phyloP scores from a whole-genome alignment of 2,329 filamentous ascomycete species.

The Podosphaera xanthii region DNA sequence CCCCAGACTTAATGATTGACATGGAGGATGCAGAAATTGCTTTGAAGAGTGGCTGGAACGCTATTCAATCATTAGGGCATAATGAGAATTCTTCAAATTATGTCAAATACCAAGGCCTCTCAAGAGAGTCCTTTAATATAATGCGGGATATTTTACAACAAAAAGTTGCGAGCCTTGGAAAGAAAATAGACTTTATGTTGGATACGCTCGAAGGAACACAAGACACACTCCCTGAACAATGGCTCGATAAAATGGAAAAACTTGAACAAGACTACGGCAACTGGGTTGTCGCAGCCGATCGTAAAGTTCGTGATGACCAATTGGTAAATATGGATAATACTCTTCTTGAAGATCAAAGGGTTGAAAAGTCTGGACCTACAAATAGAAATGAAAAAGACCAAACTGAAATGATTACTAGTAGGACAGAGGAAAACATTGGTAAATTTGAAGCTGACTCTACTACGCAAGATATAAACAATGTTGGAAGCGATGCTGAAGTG shows the following conservation, averaged over 20 bases:
- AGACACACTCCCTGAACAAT: slow-evolving; percentile 65
- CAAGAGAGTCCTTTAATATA: slow-evolving; percentile 16
- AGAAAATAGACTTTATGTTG: slow-evolving; percentile 60
- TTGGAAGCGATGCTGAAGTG: no score
- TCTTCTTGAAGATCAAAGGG: slow-evolving; percentile 13
- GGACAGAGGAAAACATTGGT: no score
- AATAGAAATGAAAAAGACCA: no score
- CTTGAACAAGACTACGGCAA: slow-evolving; percentile 56
- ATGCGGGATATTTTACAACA: slow-evolving; percentile 39
- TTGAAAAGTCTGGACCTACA: neutral
- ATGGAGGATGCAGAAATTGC: slow-evolving; percentile 44
- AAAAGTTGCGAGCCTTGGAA: slow-evolving; percentile 47
- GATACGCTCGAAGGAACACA: slow-evolving; percentile 64
- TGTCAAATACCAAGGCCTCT: slow-evolving; percentile 1
- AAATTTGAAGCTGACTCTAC: no score
- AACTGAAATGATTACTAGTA: no score
- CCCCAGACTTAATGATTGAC: slow-evolving; percentile 43
- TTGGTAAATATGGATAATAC: slow-evolving; percentile 17
- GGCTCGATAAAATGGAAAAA: slow-evolving; percentile 69
- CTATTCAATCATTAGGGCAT: slow-evolving; percentile 20
- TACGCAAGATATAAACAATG: no score
- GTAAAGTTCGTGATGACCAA: slow-evolving; percentile 46
- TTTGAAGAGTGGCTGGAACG: slow-evolving; percentile 42
- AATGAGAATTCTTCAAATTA: neutral
- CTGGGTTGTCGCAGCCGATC: slow-evolving; percentile 63